Evolutionary conservation across 2,329 filamentous ascomycete genomes (phyloP).

Genomic region (Penicillium rolfsii): DNA sequence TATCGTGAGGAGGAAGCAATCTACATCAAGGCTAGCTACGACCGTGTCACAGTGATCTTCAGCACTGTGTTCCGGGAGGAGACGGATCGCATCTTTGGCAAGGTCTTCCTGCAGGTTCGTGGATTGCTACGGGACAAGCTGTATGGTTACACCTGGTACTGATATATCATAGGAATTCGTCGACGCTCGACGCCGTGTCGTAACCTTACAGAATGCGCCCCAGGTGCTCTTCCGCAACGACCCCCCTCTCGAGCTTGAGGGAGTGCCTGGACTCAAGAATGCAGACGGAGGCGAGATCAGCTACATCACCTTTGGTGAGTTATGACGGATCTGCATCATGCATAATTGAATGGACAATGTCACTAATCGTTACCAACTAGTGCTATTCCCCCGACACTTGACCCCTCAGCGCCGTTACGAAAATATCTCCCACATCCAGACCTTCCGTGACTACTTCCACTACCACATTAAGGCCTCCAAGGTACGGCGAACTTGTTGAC

Average conservation of each 20-base stretch:
- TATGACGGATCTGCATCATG: not conserved
- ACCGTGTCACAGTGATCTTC: constrained; percentile 98
- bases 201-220: constrained; percentile 93
- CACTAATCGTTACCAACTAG: constrained; percentile 51
- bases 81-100: constrained; percentile 95
- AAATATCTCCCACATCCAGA: constrained; percentile 98
- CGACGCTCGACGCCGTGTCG: constrained; percentile 78
- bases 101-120: constrained; percentile 83
- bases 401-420: constrained; percentile 87
- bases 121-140: not conserved
- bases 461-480: constrained; percentile 99
- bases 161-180: constrained; percentile 73
- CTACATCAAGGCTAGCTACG: constrained; percentile 96
- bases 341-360: not conserved
- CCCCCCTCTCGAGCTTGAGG: constrained; percentile 86
- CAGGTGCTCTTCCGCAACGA: constrained; percentile 97
- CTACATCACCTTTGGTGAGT: constrained; percentile 94
- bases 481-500: constrained; percentile 46
- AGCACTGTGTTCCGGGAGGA: constrained; percentile 98
- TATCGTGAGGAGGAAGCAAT: constrained; percentile 99
- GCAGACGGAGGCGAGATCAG: constrained; percentile 83
- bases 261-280: constrained; percentile 77
- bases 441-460: constrained; percentile 99
- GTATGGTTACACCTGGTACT: not conserved
- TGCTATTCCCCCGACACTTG: constrained; percentile 93